Evolutionary conservation across 176 grass and related monocot genomes (phyloP).

Genomic region (Ampelocalamus luodianensis): DNA sequence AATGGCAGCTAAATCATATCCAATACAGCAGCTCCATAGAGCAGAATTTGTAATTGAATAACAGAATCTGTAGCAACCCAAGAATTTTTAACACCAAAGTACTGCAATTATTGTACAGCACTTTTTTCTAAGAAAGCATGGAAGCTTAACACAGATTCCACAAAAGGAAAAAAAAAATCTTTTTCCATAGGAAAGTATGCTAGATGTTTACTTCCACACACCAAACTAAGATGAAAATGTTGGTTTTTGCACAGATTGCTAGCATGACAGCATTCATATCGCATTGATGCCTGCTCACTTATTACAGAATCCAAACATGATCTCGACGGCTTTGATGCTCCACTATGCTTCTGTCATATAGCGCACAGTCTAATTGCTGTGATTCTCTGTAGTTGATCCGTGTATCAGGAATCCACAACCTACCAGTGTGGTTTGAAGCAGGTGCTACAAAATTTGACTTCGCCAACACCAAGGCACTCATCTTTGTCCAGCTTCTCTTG

Average conservation of each 20-base stretch:
- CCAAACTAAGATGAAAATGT: background rate
- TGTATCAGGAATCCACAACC: slow-evolving; percentile 68
- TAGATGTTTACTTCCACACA: background rate
- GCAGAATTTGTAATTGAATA: background rate
- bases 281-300: background rate
- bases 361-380: slow-evolving; percentile 25
- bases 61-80: background rate
- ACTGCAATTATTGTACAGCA: background rate
- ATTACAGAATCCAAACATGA: slow-evolving; percentile 16
- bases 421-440: slow-evolving; percentile 94
- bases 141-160: background rate
- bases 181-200: background rate
- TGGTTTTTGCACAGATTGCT: background rate
- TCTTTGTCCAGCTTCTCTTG: slow-evolving; percentile 85
- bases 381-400: slow-evolving; percentile 64
- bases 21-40: background rate
- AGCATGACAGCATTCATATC: background rate
- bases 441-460: slow-evolving; percentile 76
- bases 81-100: background rate
- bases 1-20: background rate
- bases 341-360: background rate
- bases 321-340: background rate
- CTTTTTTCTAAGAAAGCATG: background rate
- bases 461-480: slow-evolving; percentile 63
- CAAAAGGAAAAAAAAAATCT: background rate